Evolutionary conservation across 2,329 filamentous ascomycete genomes (phyloP), one percentile per base, ranked within the genome.

Genomic region (Aureobasidium namibiae): DNA sequence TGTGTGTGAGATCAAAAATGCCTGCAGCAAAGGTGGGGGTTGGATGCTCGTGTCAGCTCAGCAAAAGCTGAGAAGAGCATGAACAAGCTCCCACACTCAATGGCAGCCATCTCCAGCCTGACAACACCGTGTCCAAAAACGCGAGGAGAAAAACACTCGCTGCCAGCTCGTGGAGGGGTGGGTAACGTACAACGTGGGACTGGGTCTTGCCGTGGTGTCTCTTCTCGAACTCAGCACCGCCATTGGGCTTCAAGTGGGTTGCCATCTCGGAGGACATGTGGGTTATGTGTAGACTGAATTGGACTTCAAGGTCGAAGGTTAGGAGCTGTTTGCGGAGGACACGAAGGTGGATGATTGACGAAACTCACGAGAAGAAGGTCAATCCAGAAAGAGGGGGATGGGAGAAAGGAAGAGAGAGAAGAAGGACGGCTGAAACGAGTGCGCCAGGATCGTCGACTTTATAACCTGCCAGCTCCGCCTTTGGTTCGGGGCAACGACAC

Each of bases 141-240:
- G n/a, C n/a, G n/a, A n/a, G n/a, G n/a, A n/a, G n/a, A 29, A 18
- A 14, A 44, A 24, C 39, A 36, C 26, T 21, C 7, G 33, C 24
- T 26, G 16, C 36, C 29, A 45, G 29, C 52, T 56, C 52, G 3
- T 31, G 24, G 39, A 56, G 18, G 38, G 52, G 38, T 6, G 16
- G 14, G 36, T 10, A 41, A 85, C 88, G 84, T 77, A 88, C 88
- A 84, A 92, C 89, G 76, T 92, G 88, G 62, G 87, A 90, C 74
- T 88, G 87, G 67, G 87, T 88, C 83, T 92, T 92, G 77, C 88
- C 88, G 75, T 92, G 88, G 72, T 90, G 89, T 72, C 86, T 85
- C 67, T 80, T 79, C 67, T 81, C 76, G 65, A 84, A 79, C 66
- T 73, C 76, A 45, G 50, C 50, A 60, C 62, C 66, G 59, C 72